Percentiles rank a stretch among this genome's conserved stretches.
Evolutionary conservation across 2,329 filamentous ascomycete species (phyloP).

Genomic region (Alternaria sp.): DNA sequence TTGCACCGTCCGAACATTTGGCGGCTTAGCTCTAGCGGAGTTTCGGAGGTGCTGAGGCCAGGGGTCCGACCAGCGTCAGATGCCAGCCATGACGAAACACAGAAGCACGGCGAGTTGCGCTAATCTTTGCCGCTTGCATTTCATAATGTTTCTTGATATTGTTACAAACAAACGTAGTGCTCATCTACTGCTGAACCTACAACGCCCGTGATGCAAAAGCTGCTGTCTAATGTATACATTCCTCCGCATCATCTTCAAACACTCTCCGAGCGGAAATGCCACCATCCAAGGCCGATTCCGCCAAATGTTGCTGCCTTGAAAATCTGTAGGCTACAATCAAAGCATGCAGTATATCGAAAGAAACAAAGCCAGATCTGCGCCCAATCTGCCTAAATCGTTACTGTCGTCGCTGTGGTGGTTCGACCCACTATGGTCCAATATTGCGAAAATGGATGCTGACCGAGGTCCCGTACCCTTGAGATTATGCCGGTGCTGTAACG

Average conservation of each 20-base stretch:
- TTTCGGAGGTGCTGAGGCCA: constrained; percentile 20
- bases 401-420: constrained; percentile 18
- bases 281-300: constrained; percentile 23
- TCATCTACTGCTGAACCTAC: constrained; percentile 21
- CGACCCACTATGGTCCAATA: background rate
- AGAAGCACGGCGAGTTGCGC: background rate
- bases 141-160: constrained; percentile 11
- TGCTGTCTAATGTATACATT: constrained; percentile 43
- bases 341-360: constrained; percentile 5
- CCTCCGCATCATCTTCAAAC: constrained; percentile 21
- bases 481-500: background rate
- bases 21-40: constrained; percentile 16
- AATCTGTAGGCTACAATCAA: background rate
- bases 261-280: constrained; percentile 20
- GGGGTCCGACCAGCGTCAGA: constrained; percentile 6
- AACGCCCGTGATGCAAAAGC: constrained; percentile 41
- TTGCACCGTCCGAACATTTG: constrained; percentile 10
- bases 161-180: constrained; percentile 19
- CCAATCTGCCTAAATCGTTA: constrained; percentile 19
- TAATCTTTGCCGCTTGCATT: background rate
- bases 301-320: background rate
- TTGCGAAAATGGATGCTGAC: background rate
- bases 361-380: constrained; percentile 5
- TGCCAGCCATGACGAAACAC: background rate
- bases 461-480: background rate